phyloP scores from a whole-genome alignment of 495 filamentous ascomycete genomes.

The Talaromyces nanjingensis region DNA sequence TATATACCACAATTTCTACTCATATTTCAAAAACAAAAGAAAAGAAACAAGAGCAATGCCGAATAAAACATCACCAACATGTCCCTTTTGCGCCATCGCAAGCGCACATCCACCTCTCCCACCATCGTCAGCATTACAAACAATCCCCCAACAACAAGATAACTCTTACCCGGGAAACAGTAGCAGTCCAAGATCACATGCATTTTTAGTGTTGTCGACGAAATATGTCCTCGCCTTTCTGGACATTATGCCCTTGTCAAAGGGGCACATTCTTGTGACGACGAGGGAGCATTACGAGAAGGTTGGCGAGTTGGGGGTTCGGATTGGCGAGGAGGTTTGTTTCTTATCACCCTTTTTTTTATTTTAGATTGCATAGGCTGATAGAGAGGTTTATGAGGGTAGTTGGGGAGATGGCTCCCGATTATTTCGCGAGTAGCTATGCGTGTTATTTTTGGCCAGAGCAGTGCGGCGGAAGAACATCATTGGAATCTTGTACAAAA shows the following conservation, averaged over 20 bases:
- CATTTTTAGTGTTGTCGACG: conserved; percentile 70
- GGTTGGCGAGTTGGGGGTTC: conserved; percentile 53
- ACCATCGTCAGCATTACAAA: conserved; percentile 20
- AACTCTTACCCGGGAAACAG: conserved; percentile 15
- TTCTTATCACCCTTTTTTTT: background rate
- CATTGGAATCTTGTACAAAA: conserved; percentile 96
- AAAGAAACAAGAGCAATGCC: background rate
- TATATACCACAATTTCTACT: background rate
- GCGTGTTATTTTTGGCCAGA: conserved; percentile 33
- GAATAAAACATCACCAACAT: conserved; percentile 11
- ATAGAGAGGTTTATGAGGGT: background rate
- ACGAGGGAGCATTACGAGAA: conserved; percentile 66
- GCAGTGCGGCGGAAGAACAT: conserved; percentile 34
- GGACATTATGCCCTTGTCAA: conserved; percentile 79
- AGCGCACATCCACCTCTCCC: conserved; percentile 36
- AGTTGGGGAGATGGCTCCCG: conserved; percentile 65
- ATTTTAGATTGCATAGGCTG: background rate
- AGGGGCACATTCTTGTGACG: conserved; percentile 71
- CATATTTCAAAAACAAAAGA: too few species aligned
- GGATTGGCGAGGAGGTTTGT: conserved; percentile 46
- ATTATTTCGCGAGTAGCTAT: conserved; percentile 65
- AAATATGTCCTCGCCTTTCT: conserved; percentile 72
- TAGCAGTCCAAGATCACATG: conserved; percentile 31
- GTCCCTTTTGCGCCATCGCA: conserved; percentile 37
- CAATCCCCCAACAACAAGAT: conserved; percentile 12